Percentiles rank a stretch among this genome's conserved stretches.
Conservation (phyloP, 495 filamentous ascomycete genomes). For the Trichoderma reesei region DNA sequence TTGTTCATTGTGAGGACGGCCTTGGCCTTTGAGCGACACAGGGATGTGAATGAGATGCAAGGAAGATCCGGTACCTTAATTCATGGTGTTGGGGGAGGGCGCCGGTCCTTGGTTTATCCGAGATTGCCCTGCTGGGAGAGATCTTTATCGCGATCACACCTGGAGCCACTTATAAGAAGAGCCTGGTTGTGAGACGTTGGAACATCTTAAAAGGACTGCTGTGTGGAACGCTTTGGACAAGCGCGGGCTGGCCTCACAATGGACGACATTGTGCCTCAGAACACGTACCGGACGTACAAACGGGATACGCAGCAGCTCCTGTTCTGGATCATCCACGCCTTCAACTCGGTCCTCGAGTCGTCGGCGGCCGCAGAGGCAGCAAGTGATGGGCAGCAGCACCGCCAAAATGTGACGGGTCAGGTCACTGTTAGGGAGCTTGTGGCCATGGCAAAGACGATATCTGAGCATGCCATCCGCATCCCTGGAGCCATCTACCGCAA, state of each 20-base stretch:
- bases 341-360: background rate
- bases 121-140: no score
- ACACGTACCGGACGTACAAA: no score
- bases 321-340: no score
- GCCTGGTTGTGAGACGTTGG: no score
- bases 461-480: background rate
- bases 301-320: no score
- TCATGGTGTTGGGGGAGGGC: background rate
- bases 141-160: no score
- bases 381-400: background rate
- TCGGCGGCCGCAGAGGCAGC: background rate
- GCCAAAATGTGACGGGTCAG: background rate
- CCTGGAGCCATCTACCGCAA: background rate
- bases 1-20: conserved; percentile 19
- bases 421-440: background rate
- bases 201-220: no score
- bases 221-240: no score
- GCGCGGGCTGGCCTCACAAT: no score
- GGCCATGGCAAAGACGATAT: background rate
- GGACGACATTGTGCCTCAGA: no score
- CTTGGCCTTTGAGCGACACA: background rate
- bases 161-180: no score
- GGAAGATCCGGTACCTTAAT: background rate
- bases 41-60: background rate
- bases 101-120: no score